Evolutionary conservation across 2,329 filamentous ascomycete genomes (phyloP).

Genomic region (Cercospora citrullina): DNA sequence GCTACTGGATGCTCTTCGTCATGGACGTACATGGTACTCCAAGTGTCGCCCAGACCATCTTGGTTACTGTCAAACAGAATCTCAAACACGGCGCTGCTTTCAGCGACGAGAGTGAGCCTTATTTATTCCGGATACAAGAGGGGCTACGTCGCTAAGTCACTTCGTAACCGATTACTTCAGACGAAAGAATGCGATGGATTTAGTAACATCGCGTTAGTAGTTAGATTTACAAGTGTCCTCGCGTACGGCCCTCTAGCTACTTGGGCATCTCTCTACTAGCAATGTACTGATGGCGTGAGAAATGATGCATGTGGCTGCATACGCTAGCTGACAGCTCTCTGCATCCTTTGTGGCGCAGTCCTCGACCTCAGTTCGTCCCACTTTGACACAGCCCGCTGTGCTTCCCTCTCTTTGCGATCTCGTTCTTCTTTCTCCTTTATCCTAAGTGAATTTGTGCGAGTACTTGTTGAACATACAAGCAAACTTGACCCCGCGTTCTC

Average conservation of each 20-base stretch:
- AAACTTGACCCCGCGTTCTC: too few relatives aligned
- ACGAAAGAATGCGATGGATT: background rate
- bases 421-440: background rate
- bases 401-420: background rate
- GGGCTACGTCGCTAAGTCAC: background rate
- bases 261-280: too few relatives aligned
- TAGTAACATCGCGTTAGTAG: background rate
- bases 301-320: background rate
- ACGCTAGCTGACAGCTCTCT: background rate
- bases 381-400: background rate
- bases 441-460: background rate
- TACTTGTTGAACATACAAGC: background rate
- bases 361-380: background rate
- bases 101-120: background rate
- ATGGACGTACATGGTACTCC: conserved; percentile 12
- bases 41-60: conserved; percentile 3
- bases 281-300: too few relatives aligned
- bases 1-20: conserved; percentile 13
- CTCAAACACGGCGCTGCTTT: background rate
- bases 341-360: background rate
- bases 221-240: background rate
- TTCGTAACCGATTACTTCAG: background rate
- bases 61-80: conserved; percentile 1
- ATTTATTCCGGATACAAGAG: background rate
- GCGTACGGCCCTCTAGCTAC: conserved; percentile 1